phyloP scores from a whole-genome alignment of 1,139 yeast species.

The Yamadazyma spencermartinsiae region DNA sequence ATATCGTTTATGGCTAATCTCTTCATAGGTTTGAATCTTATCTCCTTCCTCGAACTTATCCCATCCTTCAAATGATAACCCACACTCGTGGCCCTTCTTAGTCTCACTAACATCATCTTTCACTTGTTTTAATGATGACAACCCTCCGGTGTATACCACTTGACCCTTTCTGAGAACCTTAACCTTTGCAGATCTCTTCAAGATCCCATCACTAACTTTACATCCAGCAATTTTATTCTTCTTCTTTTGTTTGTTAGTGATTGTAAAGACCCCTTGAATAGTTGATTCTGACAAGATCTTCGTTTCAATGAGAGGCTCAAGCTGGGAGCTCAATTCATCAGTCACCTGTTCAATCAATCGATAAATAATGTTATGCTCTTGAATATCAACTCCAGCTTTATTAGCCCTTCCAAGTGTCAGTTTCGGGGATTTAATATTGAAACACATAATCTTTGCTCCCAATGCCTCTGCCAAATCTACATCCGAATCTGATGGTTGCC shows the following conservation, averaged over 20 bases:
- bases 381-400: slow-evolving; percentile 56
- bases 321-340: slow-evolving; percentile 55
- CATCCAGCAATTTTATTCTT: slow-evolving; percentile 81
- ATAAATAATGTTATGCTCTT: slow-evolving; percentile 78
- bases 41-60: slow-evolving; percentile 77
- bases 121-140: slow-evolving; percentile 76
- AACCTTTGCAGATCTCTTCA: slow-evolving; percentile 60
- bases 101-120: slow-evolving; percentile 81
- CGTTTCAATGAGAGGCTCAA: slow-evolving; percentile 69
- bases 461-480: slow-evolving; percentile 78
- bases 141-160: slow-evolving; percentile 62
- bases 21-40: slow-evolving; percentile 71
- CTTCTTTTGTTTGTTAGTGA: slow-evolving; percentile 52
- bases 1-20: slow-evolving; percentile 64
- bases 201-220: slow-evolving; percentile 69
- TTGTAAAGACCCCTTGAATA: slow-evolving; percentile 70
- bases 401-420: slow-evolving; percentile 64
- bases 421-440: slow-evolving; percentile 72
- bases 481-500: slow-evolving; percentile 82
- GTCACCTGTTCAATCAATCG: slow-evolving; percentile 85
- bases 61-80: slow-evolving; percentile 73
- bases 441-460: slow-evolving; percentile 71
- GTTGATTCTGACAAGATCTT: slow-evolving; percentile 70
- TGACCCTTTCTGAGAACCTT: slow-evolving; percentile 61
- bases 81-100: slow-evolving; percentile 88